A percentile compares a stretch with the other conserved stretches of the same genome.
phyloP scores from a whole-genome alignment of 2,329 filamentous ascomycete species.

The Hypoxylon sp. region DNA sequence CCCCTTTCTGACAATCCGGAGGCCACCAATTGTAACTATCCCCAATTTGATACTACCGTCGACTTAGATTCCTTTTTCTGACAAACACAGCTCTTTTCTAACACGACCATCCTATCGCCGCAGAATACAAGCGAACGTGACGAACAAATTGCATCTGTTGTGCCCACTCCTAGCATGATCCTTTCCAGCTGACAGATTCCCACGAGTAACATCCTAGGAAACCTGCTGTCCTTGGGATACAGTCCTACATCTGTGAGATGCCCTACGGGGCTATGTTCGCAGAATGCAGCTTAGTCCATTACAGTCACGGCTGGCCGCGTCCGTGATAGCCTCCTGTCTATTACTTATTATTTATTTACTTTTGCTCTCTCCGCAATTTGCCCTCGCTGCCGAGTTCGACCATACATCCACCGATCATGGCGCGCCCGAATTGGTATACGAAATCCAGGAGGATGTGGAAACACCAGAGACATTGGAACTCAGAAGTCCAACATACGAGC shows the following conservation, averaged over 20 bases:
- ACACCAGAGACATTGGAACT: slow-evolving; percentile 44
- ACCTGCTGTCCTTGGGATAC: slow-evolving; percentile 32
- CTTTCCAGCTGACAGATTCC: slow-evolving; percentile 32
- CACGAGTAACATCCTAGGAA: slow-evolving; percentile 13
- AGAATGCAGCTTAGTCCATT: slow-evolving; percentile 75
- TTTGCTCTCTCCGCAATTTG: slow-evolving; percentile 71
- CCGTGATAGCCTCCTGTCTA: slow-evolving; percentile 72
- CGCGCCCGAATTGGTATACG: slow-evolving; percentile 42
- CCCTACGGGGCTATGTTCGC: slow-evolving; percentile 61
- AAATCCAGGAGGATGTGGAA: slow-evolving; percentile 41
- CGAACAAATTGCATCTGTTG: slow-evolving; percentile 25
- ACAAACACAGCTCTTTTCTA: slow-evolving; percentile 2
- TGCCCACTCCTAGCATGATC: slow-evolving; percentile 38
- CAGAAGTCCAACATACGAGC: slow-evolving; percentile 64
- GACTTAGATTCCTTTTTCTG: slow-evolving; percentile 5
- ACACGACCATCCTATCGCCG: slow-evolving; percentile 12
- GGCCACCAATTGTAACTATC: slow-evolving; percentile 18
- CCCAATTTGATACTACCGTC: slow-evolving; percentile 6
- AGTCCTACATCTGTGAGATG: slow-evolving; percentile 45
- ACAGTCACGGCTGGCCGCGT: slow-evolving; percentile 80
- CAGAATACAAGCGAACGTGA: slow-evolving; percentile 26
- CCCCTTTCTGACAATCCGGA: slow-evolving; percentile 33
- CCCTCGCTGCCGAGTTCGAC: slow-evolving; percentile 71
- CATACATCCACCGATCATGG: slow-evolving; percentile 44
- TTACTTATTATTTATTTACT: slow-evolving; percentile 73